These are phyloP conservation scores for Oryza rufipogon DNA, from an alignment of 176 grass and related monocot genomes.

Conservation along the genomic window DNA sequence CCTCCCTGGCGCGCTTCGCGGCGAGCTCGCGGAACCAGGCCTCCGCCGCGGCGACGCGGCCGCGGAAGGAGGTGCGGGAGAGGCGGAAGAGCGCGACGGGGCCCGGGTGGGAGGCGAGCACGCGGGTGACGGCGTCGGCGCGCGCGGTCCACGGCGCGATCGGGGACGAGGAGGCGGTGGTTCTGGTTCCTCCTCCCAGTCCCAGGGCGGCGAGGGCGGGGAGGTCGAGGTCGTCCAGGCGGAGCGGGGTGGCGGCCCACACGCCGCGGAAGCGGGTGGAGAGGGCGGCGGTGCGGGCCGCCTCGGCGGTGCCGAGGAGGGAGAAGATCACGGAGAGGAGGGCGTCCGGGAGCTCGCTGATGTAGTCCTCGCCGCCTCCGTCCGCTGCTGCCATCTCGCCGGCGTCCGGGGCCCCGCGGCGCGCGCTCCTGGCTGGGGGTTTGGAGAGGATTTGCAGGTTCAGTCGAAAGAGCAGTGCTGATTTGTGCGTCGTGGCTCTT, in stretches of 20 bases:
- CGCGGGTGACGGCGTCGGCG: conserved; percentile 21
- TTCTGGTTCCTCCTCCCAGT: no score
- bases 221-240: conserved; percentile 36
- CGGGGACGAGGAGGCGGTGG: no score
- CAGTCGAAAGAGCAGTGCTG: neutral
- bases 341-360: conserved; percentile 33
- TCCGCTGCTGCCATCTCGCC: conserved; percentile 20
- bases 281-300: conserved; percentile 30
- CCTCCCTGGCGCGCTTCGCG: conserved; percentile 20
- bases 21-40: conserved; percentile 41
- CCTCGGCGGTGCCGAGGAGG: conserved; percentile 29
- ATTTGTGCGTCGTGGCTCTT: no score
- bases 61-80: conserved; percentile 17
- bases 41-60: neutral
- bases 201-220: neutral
- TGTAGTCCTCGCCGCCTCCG: conserved; percentile 19
- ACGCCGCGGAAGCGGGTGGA: conserved; percentile 32
- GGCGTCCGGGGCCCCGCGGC: neutral
- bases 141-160: neutral
- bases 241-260: conserved; percentile 42
- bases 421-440: neutral
- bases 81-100: conserved; percentile 23
- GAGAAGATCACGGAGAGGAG: conserved; percentile 45
- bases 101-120: neutral
- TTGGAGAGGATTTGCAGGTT: neutral